These are phyloP conservation scores for Ceratocystiopsis sp. DNA, from an alignment of 2,329 filamentous ascomycete genomes.

Conservation along the genomic window DNA sequence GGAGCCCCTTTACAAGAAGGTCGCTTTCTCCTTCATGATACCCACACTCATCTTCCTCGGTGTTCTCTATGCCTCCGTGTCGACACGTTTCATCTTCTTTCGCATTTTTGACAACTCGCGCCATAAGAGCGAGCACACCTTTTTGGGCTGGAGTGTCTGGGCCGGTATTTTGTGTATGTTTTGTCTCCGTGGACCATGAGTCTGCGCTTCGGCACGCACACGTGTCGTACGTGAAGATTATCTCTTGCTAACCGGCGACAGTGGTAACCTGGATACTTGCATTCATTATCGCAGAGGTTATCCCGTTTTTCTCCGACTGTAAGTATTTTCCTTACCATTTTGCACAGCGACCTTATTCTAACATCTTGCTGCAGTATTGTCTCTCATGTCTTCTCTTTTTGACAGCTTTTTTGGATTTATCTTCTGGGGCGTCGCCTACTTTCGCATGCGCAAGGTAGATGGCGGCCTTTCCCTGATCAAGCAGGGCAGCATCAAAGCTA, in stretches of 20 bases:
- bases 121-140: conserved; percentile 67
- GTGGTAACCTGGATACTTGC: conserved; percentile 66
- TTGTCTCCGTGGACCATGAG: not conserved
- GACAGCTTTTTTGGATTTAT: conserved; percentile 93
- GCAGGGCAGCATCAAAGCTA: conserved; percentile 32
- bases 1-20: conserved; percentile 65
- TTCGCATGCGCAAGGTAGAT: conserved; percentile 56
- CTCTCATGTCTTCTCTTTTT: conserved; percentile 72
- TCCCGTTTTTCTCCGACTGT: conserved; percentile 78
- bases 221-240: not conserved
- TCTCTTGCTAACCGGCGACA: conserved; percentile 9
- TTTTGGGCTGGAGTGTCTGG: conserved; percentile 70
- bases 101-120: conserved; percentile 63
- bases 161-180: conserved; percentile 46
- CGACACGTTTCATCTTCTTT: conserved; percentile 83
- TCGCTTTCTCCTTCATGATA: conserved; percentile 88
- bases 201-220: not conserved
- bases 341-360: conserved; percentile 12
- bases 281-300: conserved; percentile 83
- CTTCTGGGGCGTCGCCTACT: conserved; percentile 75
- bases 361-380: conserved; percentile 27
- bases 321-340: conserved; percentile 10
- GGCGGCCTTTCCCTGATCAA: conserved; percentile 35
- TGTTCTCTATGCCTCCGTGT: conserved; percentile 79
- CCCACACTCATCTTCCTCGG: conserved; percentile 87